These are phyloP conservation scores for Venturia asperata DNA, from an alignment of 2,329 filamentous ascomycete genomes.

Conservation along the genomic window DNA sequence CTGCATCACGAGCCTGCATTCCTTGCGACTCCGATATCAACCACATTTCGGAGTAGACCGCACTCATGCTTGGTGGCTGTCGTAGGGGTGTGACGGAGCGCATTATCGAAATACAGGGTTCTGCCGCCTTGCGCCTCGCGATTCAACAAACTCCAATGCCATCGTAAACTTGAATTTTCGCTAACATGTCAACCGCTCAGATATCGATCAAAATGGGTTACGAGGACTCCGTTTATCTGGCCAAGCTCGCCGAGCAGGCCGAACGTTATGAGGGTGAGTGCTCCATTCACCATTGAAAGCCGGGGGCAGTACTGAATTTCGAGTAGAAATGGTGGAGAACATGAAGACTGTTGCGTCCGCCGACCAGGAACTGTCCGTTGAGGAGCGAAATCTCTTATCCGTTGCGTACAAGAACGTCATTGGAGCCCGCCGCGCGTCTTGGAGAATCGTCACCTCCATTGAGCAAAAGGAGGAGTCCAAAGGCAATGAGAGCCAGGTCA, in stretches of 20 bases:
- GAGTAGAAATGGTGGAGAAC: conserved; percentile 90
- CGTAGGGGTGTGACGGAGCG: conserved; percentile 3
- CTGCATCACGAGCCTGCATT: neutral
- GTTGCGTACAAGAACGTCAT: conserved; percentile 99
- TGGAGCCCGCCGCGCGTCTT: conserved; percentile 90
- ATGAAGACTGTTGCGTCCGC: conserved; percentile 97
- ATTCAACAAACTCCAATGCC: neutral
- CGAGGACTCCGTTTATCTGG: conserved; percentile 98
- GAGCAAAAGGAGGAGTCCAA: conserved; percentile 99
- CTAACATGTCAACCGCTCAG: conserved; percentile 21
- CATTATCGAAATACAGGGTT: conserved; percentile 12
- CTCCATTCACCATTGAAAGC: conserved; percentile 2
- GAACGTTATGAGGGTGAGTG: conserved; percentile 94
- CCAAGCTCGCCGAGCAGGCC: conserved; percentile 99
- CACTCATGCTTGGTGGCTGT: neutral
- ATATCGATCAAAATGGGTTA: conserved; percentile 74
- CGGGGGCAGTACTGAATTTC: conserved; percentile 22
- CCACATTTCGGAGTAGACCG: conserved; percentile 3
- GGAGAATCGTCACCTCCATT: conserved; percentile 97
- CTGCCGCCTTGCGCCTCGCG: neutral
- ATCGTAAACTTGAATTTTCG: conserved; percentile 8
- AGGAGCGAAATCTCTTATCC: conserved; percentile 95
- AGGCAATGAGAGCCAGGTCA: conserved; percentile 86
- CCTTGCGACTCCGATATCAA: conserved; percentile 1
- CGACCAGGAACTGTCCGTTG: conserved; percentile 59